Base-by-base conservation (phyloP, 2,329 filamentous ascomycete species). In the Clarireedia paspali region DNA sequence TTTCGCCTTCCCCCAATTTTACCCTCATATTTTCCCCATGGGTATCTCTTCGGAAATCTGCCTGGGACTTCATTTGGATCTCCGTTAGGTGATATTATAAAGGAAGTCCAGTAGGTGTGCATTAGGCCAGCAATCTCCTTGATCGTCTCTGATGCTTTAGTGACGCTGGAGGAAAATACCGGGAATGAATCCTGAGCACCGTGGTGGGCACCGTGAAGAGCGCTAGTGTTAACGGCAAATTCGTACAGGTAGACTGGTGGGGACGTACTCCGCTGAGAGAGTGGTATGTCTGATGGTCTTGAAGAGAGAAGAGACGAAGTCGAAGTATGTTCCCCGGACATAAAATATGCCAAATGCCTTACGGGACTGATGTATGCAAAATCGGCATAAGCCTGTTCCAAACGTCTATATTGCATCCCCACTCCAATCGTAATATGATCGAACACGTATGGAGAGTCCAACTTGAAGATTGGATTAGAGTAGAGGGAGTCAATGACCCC, bases 291-390 rank as follows among this genome's bases (percentile, higher is more conserved):
- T 14, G 26, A 9, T 14, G 20, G 14, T 10, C 4, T 2, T 14
- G 26, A 34, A 42, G 6, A 42, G 6, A 46, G 30, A 42, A 30
- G 26, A 12, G 53, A 44, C 2, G 3, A 4, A n/a, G 20, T 14
- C 9, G 49, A 45, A 2, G 5, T 14, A 47, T 56, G 64, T 20
- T 60, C 50, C 12, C 48, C 57, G n/a, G 66, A 63, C 4, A 66
- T 66, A 27, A 73, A 73, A 54, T 78, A 72, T 0, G 79, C 82
- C 0, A 79, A 82, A 65, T 85, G 81, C 3, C 84, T 71, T 0
- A 86, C 80, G 0, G 84, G 83, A 23, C 79, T 80, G 48, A 84
- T 79, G 63, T 86, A 86, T 0, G 81, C 83, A 63, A 82, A 86
- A 64, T 86, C 79, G 0, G 75, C 79, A 66, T 87, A 87, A 0